These are phyloP conservation scores for Dionaea muscipula DNA, from an alignment of 179 eudicot species.

Conservation along the genomic window DNA sequence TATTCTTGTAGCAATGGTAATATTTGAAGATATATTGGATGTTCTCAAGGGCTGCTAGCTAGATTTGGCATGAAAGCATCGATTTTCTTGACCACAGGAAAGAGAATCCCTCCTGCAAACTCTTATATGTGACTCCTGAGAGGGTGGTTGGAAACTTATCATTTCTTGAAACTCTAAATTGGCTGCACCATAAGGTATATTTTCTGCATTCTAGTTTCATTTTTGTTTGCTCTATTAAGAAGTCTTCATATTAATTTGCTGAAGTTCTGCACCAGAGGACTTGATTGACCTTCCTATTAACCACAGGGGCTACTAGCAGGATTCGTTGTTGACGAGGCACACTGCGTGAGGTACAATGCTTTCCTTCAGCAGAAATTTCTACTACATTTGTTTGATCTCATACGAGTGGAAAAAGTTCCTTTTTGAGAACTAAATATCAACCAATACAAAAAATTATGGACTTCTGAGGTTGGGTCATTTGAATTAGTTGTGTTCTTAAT, in stretches of 20 bases:
- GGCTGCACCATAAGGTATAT: constrained; percentile 59
- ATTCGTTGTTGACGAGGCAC: constrained; percentile 96
- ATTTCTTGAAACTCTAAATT: constrained; percentile 48
- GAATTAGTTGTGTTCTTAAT: not conserved
- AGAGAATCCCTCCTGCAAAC: constrained; percentile 88
- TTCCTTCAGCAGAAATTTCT: constrained; percentile 10
- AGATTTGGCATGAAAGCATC: not conserved
- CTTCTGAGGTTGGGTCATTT: not conserved
- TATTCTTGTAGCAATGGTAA: not conserved
- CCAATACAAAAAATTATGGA: too few relatives aligned
- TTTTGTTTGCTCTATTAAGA: not conserved
- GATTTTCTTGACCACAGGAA: constrained; percentile 35
- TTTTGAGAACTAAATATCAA: too few relatives aligned
- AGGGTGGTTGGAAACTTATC: constrained; percentile 71
- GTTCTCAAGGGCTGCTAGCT: constrained; percentile 3
- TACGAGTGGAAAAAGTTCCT: constrained; percentile 2
- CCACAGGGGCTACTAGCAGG: constrained; percentile 82
- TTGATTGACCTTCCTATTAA: not conserved
- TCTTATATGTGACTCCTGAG: constrained; percentile 95
- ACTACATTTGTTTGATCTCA: not conserved
- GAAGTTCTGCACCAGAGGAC: not conserved
- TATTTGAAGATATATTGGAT: not conserved
- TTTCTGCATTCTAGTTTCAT: constrained; percentile 2
- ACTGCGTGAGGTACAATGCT: constrained; percentile 95
- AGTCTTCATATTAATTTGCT: not conserved